These are phyloP conservation scores for Malassezia globosa DNA, from an alignment of 1,284 basidiomycete genomes.

Conservation along the genomic window DNA sequence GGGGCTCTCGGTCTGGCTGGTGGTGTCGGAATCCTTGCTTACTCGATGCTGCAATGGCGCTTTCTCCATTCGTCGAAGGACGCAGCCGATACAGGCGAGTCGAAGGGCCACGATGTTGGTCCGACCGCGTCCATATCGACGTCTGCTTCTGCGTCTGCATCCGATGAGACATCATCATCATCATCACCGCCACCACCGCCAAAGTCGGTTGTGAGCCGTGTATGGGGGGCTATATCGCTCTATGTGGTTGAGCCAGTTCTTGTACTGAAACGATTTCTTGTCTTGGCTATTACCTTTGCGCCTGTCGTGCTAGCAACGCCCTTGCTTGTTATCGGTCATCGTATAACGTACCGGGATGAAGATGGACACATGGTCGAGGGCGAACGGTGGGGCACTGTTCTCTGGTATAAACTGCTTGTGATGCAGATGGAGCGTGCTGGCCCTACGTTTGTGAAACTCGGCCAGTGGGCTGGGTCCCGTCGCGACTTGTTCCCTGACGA, in stretches of 20 bases:
- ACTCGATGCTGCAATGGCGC: neutral
- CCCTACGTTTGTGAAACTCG: slow-evolving; percentile 95
- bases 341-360: neutral
- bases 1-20: neutral
- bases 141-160: too few species aligned
- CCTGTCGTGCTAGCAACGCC: slow-evolving; percentile 76
- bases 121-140: too few species aligned
- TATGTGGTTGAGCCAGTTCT: slow-evolving; percentile 74
- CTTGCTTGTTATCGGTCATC: slow-evolving; percentile 63
- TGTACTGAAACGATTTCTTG: slow-evolving; percentile 70
- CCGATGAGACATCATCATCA: neutral
- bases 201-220: neutral
- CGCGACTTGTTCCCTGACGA: slow-evolving; percentile 84
- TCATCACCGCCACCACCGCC: neutral
- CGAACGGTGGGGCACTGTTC: slow-evolving; percentile 49
- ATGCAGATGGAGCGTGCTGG: slow-evolving; percentile 84
- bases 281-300: slow-evolving; percentile 70
- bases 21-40: slow-evolving; percentile 2
- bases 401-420: slow-evolving; percentile 90
- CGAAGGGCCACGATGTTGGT: too few species aligned
- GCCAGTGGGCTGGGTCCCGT: slow-evolving; percentile 95
- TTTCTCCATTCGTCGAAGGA: neutral
- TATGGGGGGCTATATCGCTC: neutral
- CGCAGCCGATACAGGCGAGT: neutral
- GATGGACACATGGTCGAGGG: slow-evolving; percentile 23